These are phyloP conservation scores for Kingdonia uniflora DNA, from an alignment of 164 flowering plant species.

Conservation along the genomic window DNA sequence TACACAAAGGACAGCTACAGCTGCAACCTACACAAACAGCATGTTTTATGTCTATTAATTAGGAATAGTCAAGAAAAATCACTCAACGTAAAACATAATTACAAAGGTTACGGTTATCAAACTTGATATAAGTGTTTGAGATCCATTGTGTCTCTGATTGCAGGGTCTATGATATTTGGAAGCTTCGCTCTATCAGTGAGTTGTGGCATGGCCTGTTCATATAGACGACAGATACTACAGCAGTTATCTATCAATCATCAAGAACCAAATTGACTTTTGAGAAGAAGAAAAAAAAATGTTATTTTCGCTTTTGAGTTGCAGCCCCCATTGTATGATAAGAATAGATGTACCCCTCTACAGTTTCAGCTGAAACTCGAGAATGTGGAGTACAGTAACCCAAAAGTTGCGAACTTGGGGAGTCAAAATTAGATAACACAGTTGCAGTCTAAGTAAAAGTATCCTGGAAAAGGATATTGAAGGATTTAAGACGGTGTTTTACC, in stretches of 20 bases:
- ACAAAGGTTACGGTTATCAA: constrained; percentile 10
- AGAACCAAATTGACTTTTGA: background rate
- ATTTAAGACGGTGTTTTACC: too few species aligned
- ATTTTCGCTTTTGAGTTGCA: too few species aligned
- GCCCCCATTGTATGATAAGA: too few species aligned
- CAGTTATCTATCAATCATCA: background rate
- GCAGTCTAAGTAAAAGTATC: too few species aligned
- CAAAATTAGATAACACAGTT: too few species aligned
- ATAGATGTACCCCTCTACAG: too few species aligned
- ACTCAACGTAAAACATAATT: background rate
- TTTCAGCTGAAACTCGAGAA: too few species aligned
- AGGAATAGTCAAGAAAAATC: background rate
- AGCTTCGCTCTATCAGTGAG: constrained; percentile 90
- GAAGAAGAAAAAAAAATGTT: too few species aligned
- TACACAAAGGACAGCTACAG: constrained; percentile 77
- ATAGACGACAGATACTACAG: background rate
- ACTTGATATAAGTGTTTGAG: constrained; percentile 93
- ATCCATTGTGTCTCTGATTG: constrained; percentile 70
- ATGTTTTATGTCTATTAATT: background rate
- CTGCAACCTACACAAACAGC: constrained; percentile 52
- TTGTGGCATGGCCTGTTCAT: constrained; percentile 92
- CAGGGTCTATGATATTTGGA: constrained; percentile 87
- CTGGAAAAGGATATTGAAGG: too few species aligned
- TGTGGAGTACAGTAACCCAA: too few species aligned
- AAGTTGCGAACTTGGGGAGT: too few species aligned